A percentile compares a stretch with the other conserved stretches of the same genome.
These are phyloP conservation scores for Phytophthora rubi DNA, from an alignment of 352 stramenopile species.

Conservation along the genomic window DNA sequence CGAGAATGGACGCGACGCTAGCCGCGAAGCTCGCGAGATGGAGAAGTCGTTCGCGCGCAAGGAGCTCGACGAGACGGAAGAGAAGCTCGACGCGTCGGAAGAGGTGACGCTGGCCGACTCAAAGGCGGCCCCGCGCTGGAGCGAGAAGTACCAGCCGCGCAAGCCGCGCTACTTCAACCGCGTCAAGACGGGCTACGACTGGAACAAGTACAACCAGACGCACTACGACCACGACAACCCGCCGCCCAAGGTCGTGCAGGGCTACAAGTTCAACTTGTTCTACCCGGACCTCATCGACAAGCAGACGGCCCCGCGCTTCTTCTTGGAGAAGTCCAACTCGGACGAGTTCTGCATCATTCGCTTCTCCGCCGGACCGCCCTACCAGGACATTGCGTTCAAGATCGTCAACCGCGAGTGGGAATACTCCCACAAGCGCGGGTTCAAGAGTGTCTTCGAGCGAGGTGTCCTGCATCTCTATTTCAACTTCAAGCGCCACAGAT, in stretches of 20 bases:
- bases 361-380: constrained; percentile 97
- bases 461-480: constrained; percentile 99
- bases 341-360: constrained; percentile 98
- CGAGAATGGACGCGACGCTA: constrained; percentile 63
- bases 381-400: constrained; percentile 99
- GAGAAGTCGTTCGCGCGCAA: constrained; percentile 65
- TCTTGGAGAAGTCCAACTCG: constrained; percentile 93
- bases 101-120: constrained; percentile 84
- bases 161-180: constrained; percentile 99
- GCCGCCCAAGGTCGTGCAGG: constrained; percentile 99
- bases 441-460: constrained; percentile 98
- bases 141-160: constrained; percentile 97
- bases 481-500: constrained; percentile 99
- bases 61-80: constrained; percentile 69
- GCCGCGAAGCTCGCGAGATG: constrained; percentile 71
- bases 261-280: constrained; percentile 99
- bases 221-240: constrained; percentile 99
- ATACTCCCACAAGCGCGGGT: constrained; percentile 96
- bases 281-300: constrained; percentile 99
- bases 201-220: constrained; percentile 99
- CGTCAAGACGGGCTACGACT: constrained; percentile 99
- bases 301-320: constrained; percentile 94
- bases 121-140: constrained; percentile 85
- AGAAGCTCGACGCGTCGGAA: constrained; percentile 90
- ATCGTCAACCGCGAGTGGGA: constrained; percentile 99